phyloP scores from a whole-genome alignment of 805 yeast species.

The Helenozyma baotianmanensis region DNA sequence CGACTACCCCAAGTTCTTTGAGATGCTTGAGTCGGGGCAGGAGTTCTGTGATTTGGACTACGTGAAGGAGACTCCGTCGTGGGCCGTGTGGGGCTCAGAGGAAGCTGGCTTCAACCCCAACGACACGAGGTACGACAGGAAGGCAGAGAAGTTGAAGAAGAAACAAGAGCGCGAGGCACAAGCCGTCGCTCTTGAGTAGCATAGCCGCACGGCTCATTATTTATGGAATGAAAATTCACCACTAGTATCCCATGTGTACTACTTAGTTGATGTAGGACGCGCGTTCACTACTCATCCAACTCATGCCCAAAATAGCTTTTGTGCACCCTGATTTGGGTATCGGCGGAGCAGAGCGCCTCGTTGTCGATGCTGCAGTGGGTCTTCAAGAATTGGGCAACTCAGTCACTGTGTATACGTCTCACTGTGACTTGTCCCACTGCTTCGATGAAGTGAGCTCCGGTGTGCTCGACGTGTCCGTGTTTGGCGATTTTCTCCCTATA shows the following conservation, averaged over 20 bases:
- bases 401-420: slow-evolving; percentile 77
- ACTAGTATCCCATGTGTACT: too few relatives aligned
- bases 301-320: slow-evolving; percentile 58
- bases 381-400: slow-evolving; percentile 57
- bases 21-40: slow-evolving; percentile 59
- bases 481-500: slow-evolving; percentile 84
- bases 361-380: slow-evolving; percentile 92
- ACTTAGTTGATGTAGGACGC: too few relatives aligned
- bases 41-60: slow-evolving; percentile 79
- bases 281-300: too few relatives aligned
- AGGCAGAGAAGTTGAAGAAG: slow-evolving; percentile 54
- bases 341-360: slow-evolving; percentile 96
- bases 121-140: slow-evolving; percentile 64
- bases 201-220: too few relatives aligned
- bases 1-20: slow-evolving; percentile 72
- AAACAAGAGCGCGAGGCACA: slow-evolving; percentile 34
- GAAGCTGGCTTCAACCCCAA: slow-evolving; percentile 89
- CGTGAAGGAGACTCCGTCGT: slow-evolving; percentile 72
- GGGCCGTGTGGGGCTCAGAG: slow-evolving; percentile 87
- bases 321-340: slow-evolving; percentile 95
- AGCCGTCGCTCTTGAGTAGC: slow-evolving; percentile 4
- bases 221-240: too few relatives aligned
- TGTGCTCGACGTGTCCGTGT: slow-evolving; percentile 57
- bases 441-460: slow-evolving; percentile 80
- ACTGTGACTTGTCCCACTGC: slow-evolving; percentile 81